Conservation (phyloP, 2,329 filamentous ascomycete genomes). For the Neurospora crassa region DNA sequence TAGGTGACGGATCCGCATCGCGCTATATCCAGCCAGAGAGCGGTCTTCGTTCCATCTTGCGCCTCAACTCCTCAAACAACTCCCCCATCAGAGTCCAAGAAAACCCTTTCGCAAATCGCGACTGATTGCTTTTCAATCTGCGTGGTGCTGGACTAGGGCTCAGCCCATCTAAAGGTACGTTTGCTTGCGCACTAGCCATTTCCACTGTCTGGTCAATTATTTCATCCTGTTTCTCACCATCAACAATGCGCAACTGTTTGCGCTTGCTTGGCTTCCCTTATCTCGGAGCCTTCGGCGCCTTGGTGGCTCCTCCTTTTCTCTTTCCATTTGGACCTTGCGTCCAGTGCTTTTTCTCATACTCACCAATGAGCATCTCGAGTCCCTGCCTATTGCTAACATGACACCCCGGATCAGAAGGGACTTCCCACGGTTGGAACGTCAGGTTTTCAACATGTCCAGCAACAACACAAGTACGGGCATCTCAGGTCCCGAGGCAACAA, state of each 20-base stretch:
- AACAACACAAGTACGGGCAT: conserved; percentile 18
- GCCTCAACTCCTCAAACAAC: conserved; percentile 1
- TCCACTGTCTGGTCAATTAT: neutral
- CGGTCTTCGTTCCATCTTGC: neutral
- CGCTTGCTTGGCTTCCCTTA: neutral
- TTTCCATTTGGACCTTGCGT: neutral
- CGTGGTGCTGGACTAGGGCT: neutral
- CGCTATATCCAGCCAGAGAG: neutral
- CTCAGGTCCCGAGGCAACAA: conserved; percentile 10
- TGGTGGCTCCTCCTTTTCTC: neutral
- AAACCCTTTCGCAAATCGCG: neutral
- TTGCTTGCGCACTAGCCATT: neutral
- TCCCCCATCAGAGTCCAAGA: neutral
- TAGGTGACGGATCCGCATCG: neutral
- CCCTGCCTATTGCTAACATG: neutral
- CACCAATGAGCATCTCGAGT: neutral
- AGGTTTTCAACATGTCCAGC: conserved; percentile 22
- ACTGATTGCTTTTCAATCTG: neutral
- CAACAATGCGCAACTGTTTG: neutral
- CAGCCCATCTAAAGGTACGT: neutral
- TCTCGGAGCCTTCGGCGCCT: neutral
- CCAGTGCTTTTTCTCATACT: neutral
- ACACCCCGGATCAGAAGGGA: conserved; percentile 12
- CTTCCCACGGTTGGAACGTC: conserved; percentile 18
- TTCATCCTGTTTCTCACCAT: neutral